Conservation (phyloP, 306 rosid species). For the Mimosa pudica region DNA sequence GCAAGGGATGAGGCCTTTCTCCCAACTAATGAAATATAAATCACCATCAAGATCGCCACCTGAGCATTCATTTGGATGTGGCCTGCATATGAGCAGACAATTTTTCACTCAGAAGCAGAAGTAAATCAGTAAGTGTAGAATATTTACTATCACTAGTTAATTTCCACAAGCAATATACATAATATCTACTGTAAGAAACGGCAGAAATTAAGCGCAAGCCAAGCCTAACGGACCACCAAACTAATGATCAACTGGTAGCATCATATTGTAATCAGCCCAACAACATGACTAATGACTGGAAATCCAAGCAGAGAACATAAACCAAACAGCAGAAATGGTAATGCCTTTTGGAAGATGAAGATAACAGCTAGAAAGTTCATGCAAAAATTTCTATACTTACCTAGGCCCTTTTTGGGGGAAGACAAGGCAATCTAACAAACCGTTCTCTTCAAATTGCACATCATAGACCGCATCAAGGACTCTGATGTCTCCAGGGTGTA, state of each 20-base stretch:
- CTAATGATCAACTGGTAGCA: slow-evolving; percentile 16
- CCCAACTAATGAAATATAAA: slow-evolving; percentile 90
- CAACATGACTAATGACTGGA: background rate
- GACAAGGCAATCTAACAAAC: slow-evolving; percentile 66
- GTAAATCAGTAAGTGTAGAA: background rate
- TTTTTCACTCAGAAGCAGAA: slow-evolving; percentile 16
- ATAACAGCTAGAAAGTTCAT: slow-evolving; percentile 8
- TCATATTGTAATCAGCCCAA: slow-evolving; percentile 3
- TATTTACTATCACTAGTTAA: background rate
- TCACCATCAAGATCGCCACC: slow-evolving; percentile 99
- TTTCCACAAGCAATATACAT: background rate
- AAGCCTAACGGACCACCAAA: background rate
- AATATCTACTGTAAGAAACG: background rate
- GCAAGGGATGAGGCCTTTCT: slow-evolving; percentile 63
- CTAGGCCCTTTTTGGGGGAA: slow-evolving; percentile 89
- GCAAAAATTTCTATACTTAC: slow-evolving; percentile 41
- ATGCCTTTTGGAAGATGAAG: background rate
- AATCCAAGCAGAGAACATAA: background rate
- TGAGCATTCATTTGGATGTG: slow-evolving; percentile 98
- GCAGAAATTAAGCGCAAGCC: slow-evolving; percentile 15
- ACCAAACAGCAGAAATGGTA: background rate
- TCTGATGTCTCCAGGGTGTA: slow-evolving; percentile 79
- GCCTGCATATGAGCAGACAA: slow-evolving; percentile 56
- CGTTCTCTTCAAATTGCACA: slow-evolving; percentile 61
- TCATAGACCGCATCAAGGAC: slow-evolving; percentile 48